Evolutionary conservation across 768 basidiomycete genomes (phyloP), one percentile per base, ranked within the genome.

Genomic region (Termitomyces sp.): DNA sequence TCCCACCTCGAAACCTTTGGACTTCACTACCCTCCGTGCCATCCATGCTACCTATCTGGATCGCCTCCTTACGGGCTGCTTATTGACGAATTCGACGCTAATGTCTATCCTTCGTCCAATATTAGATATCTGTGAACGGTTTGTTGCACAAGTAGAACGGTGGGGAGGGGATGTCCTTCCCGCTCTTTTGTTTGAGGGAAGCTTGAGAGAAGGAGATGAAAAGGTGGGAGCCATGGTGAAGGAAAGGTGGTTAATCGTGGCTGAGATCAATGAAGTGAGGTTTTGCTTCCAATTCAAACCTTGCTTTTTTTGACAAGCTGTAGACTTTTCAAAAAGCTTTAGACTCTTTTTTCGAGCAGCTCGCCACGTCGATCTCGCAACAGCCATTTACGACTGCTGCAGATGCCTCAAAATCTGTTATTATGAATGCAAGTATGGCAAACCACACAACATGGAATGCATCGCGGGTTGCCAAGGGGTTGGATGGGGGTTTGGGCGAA

Each of bases 141-240:
- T 96, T 66, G 88, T 87, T n/a, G 92, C 84, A 7, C 85, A 92
- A 61, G 83, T 95, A 0, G 94, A 95, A 70, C 75, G 93, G 53
- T 97, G 94, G 94, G 92, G 92, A 13, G 93, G 93, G 0, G 92
- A 95, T 66, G 84, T 95, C 9, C 74, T 95, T 2, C 94, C 94
- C 13, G 90, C 87, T 0, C 75, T 95, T 47, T 70, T 95, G 41
- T 87, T 85, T 60, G 93, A 94, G 67, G 91, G 90, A 14, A 91
- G 88, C 66, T 65, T 92, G 51, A 77, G 76, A 30, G 79, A 81
- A 6, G 81, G 74, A 5, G 76, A 76, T 22, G 82, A 82, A 54
- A 77, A 78, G 62, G 83, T 91, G 6, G 92, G 92, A 14, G 76
- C 76, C 10, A 76, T 90, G 79, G 90, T 94, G 0, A 78, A 79